Evolutionary conservation across 192 early-diverging fungal species (phyloP), one percentile per base, ranked within the genome.

Genomic region (Backusella sp.): DNA sequence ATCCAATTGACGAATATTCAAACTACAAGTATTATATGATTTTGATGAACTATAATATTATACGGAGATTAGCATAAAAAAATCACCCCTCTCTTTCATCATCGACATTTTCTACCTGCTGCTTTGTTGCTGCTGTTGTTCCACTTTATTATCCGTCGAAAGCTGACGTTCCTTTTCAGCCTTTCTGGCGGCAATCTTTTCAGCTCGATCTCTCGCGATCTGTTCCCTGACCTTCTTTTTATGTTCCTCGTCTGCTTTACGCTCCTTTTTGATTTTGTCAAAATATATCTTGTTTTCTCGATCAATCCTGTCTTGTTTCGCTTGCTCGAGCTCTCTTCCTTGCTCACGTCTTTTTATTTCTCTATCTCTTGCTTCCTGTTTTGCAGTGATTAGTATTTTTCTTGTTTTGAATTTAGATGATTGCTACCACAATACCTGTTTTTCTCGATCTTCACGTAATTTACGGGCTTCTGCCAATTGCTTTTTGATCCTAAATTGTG

Each of bases 1-100:
- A 66, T 82, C 74, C 32, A 76, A 19, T 65, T 82, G 80, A 28
- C 80, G 76, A 65, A 82, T 73, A 68, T 59, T 78, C 26, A 82
- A 66, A 35, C 78, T 67, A 46, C 74, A 42, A n/a, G 32, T 9
- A 30, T 74, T 28, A 46, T 71, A 46, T 12, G 21, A 34, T 9
- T 69, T 41, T 19, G 37, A 69, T 7, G 32, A 2, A n/a, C 35
- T 37, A 41, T 12, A 15, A 37, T 9, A 37, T 41, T 39, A 19
- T 36, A 39, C 37, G 0, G 37, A 12, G 9, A 11, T 39, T 39
- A 39, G 37, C 37, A 11, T 3, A 2, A 0, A 32, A 32, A 32
- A 39, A 12, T 39, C n/a, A n/a, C 3, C 11, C 37, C 37, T 39
- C 37, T 12, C 30, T 39, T 39, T 39, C 37, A 39, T 39, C 37